Evolutionary conservation across 306 rosid species (phyloP), one percentile per base, ranked within the genome.

Genomic region (Cicer yamashitae): DNA sequence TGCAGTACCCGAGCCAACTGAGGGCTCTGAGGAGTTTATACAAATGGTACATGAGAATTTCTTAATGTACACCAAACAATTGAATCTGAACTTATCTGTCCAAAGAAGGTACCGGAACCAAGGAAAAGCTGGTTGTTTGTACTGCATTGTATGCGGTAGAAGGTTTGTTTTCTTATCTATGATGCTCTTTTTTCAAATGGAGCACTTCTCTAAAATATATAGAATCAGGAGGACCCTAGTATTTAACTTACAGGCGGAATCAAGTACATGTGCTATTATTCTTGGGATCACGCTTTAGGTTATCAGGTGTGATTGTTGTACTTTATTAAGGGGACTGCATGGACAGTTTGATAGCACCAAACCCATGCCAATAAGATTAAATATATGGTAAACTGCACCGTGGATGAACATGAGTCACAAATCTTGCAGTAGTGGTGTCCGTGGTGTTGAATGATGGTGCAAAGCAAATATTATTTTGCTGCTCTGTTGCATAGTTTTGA

Each of bases 71-170:
- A 87, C 91, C 51, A 94, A 91, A 88, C 84, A 57, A 77, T 68
- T 94, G 87, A 94, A 87, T 91, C 73, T 84, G 82, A 80, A 80
- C 81, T 39, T 84, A 45, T 71, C 68, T 84, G 86, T 87, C 71
- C 91, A 82, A 65, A 89, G 86, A 85, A 86, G 96, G 83, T 94
- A 91, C 87, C 89, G 67, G 82, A 91, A 87, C 75, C 93, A 90
- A 79, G 98, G 98, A 82, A 91, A 87, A 74, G 89, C 89, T 69
- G 96, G 97, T 72, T 84, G 89, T 87, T 90, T 94, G 88, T 94
- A 83, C 88, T 94, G 98, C 93, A 81, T 91, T 76, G 94, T 86
- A 41, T 94, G 98, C 77, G 93, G 98, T 88, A 83, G 77, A 90
- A 94, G 98, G 98, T 94, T 80, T 83, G 96, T 90, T 84, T 87